Base-by-base conservation (phyloP, 805 yeast species). In the Nadsonia fulvescens region DNA sequence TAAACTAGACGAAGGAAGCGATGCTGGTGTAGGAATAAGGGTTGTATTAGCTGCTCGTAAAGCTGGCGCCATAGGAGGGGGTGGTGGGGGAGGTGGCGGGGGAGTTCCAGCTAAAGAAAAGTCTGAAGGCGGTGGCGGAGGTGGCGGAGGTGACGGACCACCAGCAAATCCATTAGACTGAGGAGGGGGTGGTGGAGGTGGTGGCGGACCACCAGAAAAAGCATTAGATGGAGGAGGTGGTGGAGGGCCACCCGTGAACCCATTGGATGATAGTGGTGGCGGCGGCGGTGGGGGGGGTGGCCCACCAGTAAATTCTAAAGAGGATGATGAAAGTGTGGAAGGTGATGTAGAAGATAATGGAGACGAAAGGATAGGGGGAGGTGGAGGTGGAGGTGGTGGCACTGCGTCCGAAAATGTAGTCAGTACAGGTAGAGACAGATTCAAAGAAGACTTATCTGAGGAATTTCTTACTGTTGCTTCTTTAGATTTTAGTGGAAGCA, bases 311-410 rank as follows among this genome's bases (percentile, higher is more conserved):
- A 31, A 30, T 5, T 42, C 39, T 11, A 30, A 38, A 24, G 32
- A 34, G 16, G 32, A 37, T 4, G 36, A 35, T 11, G 41, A 39
- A 8, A 44, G 40, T 3, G 46, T 42, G 4, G 47, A 46, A 6
- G 53, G 46, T 10, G 48, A 35, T 8, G 32, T 37, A 4, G 37
- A 37, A 9, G 35, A 32, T 10, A 41, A 35, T 4, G 37, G 38
- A 14, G 35, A 32, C 6, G 53, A 49, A 19, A 47, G 35, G 5
- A 53, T 42, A 6, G 51, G 49, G 12, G 58, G 52, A 6, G 53
- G 51, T 5, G 60, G 55, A 3, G 58, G 54, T 3, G 53, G 47
- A 2, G 55, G 53, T n/a, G 54, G 47, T 4, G 49, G 48, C 5
- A 32, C 29, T 2, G 20, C 32, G 3, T 33, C 36, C 9, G 31